Base-by-base conservation (phyloP, 129 eudicot genomes). In the Centella asiatica region DNA sequence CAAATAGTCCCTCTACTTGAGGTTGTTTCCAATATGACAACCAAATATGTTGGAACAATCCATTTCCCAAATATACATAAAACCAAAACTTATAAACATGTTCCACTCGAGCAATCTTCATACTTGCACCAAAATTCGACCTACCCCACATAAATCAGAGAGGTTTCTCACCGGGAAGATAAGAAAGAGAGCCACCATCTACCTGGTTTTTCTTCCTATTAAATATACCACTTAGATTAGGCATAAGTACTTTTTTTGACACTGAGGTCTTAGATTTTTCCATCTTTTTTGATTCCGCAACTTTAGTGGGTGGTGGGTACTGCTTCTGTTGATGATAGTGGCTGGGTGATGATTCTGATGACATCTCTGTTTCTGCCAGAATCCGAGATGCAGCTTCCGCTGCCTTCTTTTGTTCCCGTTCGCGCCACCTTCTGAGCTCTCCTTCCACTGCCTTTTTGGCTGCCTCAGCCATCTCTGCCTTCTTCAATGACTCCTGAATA, bases 391-490 rank as follows among this genome's bases (percentile, higher is more conserved):
- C 92, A 46, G 90, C 71, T 67, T 92, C 99, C 14, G 77, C 88
- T 22, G 96, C 99, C 69, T 93, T 93, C 93, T 87, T 93, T 57
- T 80, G 81, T 66, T 87, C 96, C 19, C 75, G 83, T 29, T 93
- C 96, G 1, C 92, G 61, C 96, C 96, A 87, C 74, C 88, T 80
- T 50, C 83, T 71, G 4, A 87, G 81, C 74, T 93, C 99, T 19
- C 95, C 86, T 65, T 93, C 95, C 39, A 82, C 89, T 20, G 96
- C 99, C 66, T 75, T 87, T 65, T 68, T 80, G 40, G 89, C 95
- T 3, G 95, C 87, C 69, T 87, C 95, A 1, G 96, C 87, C 87
- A 70, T 78, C 69, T 85, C 92, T 25, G 95, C 96, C 69, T 64
- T 78, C 78, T 76, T 93, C 69, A 85, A 10, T 0, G 89, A 95